These are phyloP conservation scores for Corymbia calophylla DNA, from an alignment of 441 rosid species.

Conservation along the genomic window DNA sequence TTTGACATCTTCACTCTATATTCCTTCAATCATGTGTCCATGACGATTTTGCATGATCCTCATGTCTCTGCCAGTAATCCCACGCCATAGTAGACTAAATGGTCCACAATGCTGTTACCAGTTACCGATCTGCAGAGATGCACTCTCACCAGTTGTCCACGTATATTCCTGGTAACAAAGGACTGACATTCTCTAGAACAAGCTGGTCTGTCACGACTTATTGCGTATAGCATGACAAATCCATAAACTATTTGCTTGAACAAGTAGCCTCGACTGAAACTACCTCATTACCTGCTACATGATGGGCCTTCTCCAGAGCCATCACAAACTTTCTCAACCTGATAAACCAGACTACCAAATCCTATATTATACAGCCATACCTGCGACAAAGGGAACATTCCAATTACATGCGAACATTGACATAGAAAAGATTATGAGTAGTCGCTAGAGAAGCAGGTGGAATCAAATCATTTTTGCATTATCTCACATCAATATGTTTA, in stretches of 20 bases:
- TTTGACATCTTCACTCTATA: neutral
- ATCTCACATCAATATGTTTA: neutral
- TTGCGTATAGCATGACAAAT: neutral
- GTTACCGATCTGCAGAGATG: neutral
- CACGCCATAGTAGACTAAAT: neutral
- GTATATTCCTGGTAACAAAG: accelerated
- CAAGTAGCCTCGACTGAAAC: neutral
- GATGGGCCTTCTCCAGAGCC: neutral
- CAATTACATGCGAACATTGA: too few species aligned
- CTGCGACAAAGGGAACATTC: neutral
- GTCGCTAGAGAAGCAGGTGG: neutral
- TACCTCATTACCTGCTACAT: neutral
- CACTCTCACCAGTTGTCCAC: neutral
- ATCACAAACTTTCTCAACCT: neutral
- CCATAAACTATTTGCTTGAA: neutral
- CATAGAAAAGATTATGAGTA: neutral
- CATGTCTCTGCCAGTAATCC: neutral
- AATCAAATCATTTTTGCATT: neutral
- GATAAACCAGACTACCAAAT: neutral
- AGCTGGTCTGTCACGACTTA: neutral
- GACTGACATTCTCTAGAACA: neutral
- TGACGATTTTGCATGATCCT: neutral
- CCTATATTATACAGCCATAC: neutral
- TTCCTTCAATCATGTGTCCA: neutral
- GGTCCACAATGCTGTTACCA: neutral